A percentile compares a stretch with the other conserved stretches of the same genome.
Conservation (phyloP, 306 rosid species). For the Hippophae gyantsensis region DNA sequence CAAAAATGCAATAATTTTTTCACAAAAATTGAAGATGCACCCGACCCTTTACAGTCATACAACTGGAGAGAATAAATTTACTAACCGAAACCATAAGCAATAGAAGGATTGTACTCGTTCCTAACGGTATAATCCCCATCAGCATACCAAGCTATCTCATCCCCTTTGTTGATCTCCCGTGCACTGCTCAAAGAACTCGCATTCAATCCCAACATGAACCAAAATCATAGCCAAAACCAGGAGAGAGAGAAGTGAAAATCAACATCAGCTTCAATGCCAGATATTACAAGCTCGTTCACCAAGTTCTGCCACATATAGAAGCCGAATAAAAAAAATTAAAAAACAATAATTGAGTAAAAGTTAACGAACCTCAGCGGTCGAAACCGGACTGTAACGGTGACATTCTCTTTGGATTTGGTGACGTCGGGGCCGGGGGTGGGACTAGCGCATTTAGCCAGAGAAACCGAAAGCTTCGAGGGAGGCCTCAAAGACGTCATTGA, state of each 20-base stretch:
- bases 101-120: conserved; percentile 81
- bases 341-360: neutral
- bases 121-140: conserved; percentile 91
- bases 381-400: conserved; percentile 90
- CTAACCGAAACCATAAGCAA: conserved; percentile 92
- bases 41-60: no score
- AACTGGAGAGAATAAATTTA: conserved; percentile 11
- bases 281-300: no score
- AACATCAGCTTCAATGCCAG: no score
- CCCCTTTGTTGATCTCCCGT: conserved; percentile 93
- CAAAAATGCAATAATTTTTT: neutral
- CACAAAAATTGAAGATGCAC: neutral
- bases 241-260: neutral
- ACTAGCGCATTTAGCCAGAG: no score
- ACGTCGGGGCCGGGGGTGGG: conserved; percentile 8
- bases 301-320: no score
- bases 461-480: no score
- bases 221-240: conserved; percentile 3
- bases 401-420: conserved; percentile 69
- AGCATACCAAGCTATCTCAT: conserved; percentile 99
- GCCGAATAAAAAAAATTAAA: no score
- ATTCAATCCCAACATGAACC: conserved; percentile 11
- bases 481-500: no score
- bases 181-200: conserved; percentile 34
- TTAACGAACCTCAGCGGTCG: conserved; percentile 76